Conservation (phyloP, 208 protist species). For the Spongospora subterranea region DNA sequence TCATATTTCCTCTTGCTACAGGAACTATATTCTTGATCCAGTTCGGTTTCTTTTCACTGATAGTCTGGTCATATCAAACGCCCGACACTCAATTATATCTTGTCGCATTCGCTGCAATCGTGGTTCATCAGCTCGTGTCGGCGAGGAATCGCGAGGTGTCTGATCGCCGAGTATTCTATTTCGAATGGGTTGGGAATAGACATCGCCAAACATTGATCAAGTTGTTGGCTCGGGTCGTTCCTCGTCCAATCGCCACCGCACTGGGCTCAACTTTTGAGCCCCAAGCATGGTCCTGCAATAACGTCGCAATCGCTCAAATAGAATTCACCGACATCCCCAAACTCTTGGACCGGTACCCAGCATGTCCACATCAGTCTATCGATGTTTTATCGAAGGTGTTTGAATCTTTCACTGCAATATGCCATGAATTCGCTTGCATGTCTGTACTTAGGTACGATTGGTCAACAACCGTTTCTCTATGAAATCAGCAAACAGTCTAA, state of each 20-base stretch:
- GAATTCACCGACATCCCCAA: background rate
- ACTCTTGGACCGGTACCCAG: background rate
- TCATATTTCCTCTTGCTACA: background rate
- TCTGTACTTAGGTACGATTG: background rate
- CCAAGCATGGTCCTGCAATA: constrained; percentile 25
- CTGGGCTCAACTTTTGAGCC: constrained; percentile 33
- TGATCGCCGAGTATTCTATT: background rate
- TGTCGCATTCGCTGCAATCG: background rate
- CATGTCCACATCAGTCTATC: background rate
- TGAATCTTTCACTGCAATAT: background rate
- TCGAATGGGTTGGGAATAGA: constrained; percentile 13
- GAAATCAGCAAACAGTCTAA: too few relatives aligned
- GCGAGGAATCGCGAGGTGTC: background rate
- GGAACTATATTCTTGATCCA: background rate
- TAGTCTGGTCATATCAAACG: too few relatives aligned
- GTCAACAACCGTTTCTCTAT: background rate
- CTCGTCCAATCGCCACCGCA: background rate
- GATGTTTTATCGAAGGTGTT: background rate
- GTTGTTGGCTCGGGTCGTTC: background rate
- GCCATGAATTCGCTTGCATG: constrained; percentile 12
- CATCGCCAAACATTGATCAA: background rate
- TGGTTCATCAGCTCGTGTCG: background rate
- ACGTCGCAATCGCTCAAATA: constrained; percentile 5
- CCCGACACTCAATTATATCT: background rate
- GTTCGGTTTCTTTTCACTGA: background rate